Percentiles rank a stretch among this genome's conserved stretches.
phyloP scores from a whole-genome alignment of 1,284 basidiomycete species.

The Fomitiporia mediterranea region DNA sequence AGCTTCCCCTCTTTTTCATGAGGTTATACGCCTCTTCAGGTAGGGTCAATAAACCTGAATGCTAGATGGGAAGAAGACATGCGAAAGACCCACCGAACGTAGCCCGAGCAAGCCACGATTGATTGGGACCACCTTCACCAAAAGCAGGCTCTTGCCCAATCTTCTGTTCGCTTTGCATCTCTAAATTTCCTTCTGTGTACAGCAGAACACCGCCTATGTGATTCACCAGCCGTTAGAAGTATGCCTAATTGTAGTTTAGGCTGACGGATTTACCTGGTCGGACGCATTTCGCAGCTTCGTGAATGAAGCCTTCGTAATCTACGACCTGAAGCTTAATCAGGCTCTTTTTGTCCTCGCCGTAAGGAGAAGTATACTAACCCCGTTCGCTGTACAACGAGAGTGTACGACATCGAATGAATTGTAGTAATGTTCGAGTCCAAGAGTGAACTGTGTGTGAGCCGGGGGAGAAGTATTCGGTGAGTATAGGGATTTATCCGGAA shows the following conservation, averaged over 20 bases:
- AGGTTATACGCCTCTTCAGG: constrained; percentile 20
- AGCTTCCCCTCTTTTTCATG: constrained; percentile 16
- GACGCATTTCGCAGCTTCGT: constrained; percentile 20
- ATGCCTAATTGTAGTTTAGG: background rate
- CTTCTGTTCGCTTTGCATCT: constrained; percentile 20
- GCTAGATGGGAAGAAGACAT: background rate
- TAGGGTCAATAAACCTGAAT: background rate
- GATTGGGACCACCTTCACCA: constrained; percentile 19
- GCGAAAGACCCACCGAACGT: constrained; percentile 15
- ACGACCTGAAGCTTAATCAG: constrained; percentile 13
- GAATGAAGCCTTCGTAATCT: constrained; percentile 20
- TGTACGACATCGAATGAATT: constrained; percentile 22
- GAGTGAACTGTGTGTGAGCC: constrained; percentile 20
- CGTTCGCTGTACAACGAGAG: constrained; percentile 20
- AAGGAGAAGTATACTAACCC: constrained; percentile 9
- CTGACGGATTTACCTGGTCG: constrained; percentile 20
- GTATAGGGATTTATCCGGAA: background rate
- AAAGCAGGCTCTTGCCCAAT: constrained; percentile 15
- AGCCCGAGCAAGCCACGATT: constrained; percentile 21
- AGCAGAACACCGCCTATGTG: constrained; percentile 21
- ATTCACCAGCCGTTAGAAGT: background rate
- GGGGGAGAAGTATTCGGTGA: background rate
- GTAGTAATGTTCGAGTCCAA: constrained; percentile 21
- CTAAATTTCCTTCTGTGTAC: constrained; percentile 21
- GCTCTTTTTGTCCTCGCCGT: background rate